phyloP scores from a whole-genome alignment of 306 rosid species.

The Cucurbita maxima region DNA sequence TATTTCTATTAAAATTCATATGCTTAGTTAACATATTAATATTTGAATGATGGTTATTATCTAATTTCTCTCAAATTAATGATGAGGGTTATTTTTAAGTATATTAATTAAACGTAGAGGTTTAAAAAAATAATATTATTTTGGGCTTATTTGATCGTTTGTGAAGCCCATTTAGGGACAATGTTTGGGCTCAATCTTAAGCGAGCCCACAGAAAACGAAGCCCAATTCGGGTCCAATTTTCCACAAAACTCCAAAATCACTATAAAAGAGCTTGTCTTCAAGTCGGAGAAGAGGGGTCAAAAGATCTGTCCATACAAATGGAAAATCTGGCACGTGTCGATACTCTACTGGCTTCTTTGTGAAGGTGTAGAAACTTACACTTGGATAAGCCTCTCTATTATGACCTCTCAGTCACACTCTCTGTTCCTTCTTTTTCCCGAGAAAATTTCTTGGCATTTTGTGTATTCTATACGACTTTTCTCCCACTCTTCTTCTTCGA shows the following conservation, averaged over 20 bases:
- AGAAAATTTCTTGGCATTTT: not conserved
- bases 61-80: too few relatives aligned
- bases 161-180: too few relatives aligned
- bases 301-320: not conserved
- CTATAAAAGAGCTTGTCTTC: too few relatives aligned
- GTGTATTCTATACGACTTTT: conserved; percentile 6
- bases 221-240: not conserved
- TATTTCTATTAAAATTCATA: not conserved
- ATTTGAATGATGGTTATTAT: too few relatives aligned
- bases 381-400: conserved; percentile 53
- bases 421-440: not conserved
- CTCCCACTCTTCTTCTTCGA: conserved; percentile 6
- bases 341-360: conserved; percentile 2
- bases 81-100: too few relatives aligned
- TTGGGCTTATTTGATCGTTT: too few relatives aligned
- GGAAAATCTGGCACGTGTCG: conserved; percentile 24
- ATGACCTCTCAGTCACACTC: conserved; percentile 22
- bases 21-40: too few relatives aligned
- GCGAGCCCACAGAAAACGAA: not conserved
- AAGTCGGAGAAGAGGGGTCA: too few relatives aligned
- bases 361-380: conserved; percentile 13
- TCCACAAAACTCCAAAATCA: too few relatives aligned
- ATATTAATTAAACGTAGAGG: too few relatives aligned
- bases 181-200: not conserved
- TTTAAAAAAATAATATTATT: too few relatives aligned